Percentiles rank a stretch among this genome's conserved stretches.
Conservation (phyloP, 129 eudicot species). For the Chrysanthemum lavandulifolium region DNA sequence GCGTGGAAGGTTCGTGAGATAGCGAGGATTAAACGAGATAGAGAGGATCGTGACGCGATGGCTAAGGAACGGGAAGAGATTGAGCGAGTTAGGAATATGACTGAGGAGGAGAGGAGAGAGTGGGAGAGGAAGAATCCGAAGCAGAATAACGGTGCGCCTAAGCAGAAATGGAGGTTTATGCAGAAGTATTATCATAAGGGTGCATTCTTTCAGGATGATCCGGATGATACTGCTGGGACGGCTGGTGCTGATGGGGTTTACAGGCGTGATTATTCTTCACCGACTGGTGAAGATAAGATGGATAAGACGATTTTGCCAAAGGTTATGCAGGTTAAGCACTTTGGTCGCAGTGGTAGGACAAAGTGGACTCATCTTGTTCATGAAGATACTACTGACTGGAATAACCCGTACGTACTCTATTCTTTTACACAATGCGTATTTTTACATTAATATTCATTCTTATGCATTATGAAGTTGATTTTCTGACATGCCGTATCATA, state of each 20-base stretch:
- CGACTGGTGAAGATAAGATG: constrained; percentile 96
- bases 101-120: constrained; percentile 96
- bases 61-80: constrained; percentile 91
- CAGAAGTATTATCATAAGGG: constrained; percentile 98
- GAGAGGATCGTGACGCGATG: constrained; percentile 89
- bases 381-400: constrained; percentile 99
- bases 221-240: constrained; percentile 79
- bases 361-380: constrained; percentile 98
- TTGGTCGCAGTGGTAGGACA: constrained; percentile 95
- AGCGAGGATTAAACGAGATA: constrained; percentile 90
- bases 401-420: constrained; percentile 72
- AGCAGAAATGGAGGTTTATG: constrained; percentile 94
- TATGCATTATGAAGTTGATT: constrained; percentile 14
- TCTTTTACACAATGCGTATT: background rate
- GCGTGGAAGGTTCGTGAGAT: constrained; percentile 89
- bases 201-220: constrained; percentile 80
- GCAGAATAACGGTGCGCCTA: constrained; percentile 37
- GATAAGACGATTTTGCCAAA: constrained; percentile 90
- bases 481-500: background rate
- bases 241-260: constrained; percentile 59
- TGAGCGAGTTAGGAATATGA: constrained; percentile 92
- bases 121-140: constrained; percentile 96
- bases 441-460: constrained; percentile 9
- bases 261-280: constrained; percentile 78
- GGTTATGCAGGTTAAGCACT: constrained; percentile 97